Base-by-base conservation (phyloP, 192 early-diverging fungal species). In the Phycomyces nitens region DNA sequence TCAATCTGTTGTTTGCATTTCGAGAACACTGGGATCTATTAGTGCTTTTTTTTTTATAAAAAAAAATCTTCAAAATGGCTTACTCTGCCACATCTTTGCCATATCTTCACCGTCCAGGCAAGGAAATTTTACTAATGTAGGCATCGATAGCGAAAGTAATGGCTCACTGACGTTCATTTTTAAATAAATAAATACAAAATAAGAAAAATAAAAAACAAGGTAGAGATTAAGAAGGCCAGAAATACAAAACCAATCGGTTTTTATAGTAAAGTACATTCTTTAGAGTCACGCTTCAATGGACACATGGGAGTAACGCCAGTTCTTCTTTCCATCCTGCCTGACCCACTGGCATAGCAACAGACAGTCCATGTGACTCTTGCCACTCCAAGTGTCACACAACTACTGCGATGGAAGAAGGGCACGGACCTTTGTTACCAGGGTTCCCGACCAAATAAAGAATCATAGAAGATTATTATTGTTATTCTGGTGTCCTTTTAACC, bases 1-100 rank as follows among this genome's bases (percentile, higher is more conserved):
- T 66, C 58, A 20, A 72, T 49, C 47, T 62, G 65, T 29, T 56
- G 26, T 22, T 66, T 72, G 39, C 70, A 72, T 66, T 72, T 72
- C 22, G 64, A 56, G 47, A 72, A 72, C 6, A 66, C 70, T 72
- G 50, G 34, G 21, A 51, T 47, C 18, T 38, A 38, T 49, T 20
- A 50, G 44, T 61, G 34, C 12, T n/a, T 11, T 11, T 18, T n/a
- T n/a, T n/a, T 14, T 3, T 47, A 47, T 14, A 6, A 11, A 47
- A 47, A 14, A 6, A 18, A n/a, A 3, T 42, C 41, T 42, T 18
- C 2, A 47, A 11, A n/a, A 3, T 2, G 2, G 12, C 44, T 47
- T 47, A 47, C 44, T n/a, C 15, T 47, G 44, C 44, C 44, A 47
- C 44, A 47, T 47, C 18, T 47, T 47, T 18, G 15, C 11, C 18